Conservation (phyloP, 495 filamentous ascomycete species). For the Clavariopsis aquatica region DNA sequence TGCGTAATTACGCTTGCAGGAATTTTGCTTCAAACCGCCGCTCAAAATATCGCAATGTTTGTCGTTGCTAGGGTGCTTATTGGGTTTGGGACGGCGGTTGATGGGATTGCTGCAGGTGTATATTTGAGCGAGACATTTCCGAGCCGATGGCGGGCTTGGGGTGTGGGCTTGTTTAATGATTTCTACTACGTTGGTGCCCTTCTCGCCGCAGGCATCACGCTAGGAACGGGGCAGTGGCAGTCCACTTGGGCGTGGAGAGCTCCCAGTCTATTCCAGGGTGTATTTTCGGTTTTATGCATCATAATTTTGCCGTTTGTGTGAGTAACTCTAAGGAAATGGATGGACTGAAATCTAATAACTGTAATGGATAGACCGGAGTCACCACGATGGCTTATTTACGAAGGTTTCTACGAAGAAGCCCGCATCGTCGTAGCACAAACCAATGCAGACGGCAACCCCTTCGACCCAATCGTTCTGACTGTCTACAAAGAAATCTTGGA, state of each 20-base stretch:
- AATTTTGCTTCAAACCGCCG: slow-evolving; percentile 43
- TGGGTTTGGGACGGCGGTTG: slow-evolving; percentile 48
- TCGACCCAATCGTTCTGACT: slow-evolving; percentile 40
- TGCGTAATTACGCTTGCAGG: slow-evolving; percentile 48
- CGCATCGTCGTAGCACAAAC: slow-evolving; percentile 50
- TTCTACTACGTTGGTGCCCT: slow-evolving; percentile 55
- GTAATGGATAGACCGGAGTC: slow-evolving; percentile 51
- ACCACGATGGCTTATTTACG: slow-evolving; percentile 52
- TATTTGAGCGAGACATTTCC: slow-evolving; percentile 52
- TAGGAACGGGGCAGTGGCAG: slow-evolving; percentile 53
- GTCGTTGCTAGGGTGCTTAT: slow-evolving; percentile 45
- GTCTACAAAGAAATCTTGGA: slow-evolving; percentile 41
- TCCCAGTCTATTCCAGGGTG: slow-evolving; percentile 57
- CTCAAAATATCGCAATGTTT: slow-evolving; percentile 19
- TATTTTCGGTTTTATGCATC: slow-evolving; percentile 57
- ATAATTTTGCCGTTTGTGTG: slow-evolving; percentile 53
- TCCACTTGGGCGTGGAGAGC: slow-evolving; percentile 58
- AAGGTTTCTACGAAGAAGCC: slow-evolving; percentile 45
- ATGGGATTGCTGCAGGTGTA: slow-evolving; percentile 47
- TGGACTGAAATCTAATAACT: slow-evolving; percentile 27
- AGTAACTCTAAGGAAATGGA: slow-evolving; percentile 36
- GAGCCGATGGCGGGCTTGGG: slow-evolving; percentile 51
- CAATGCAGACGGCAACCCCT: slow-evolving; percentile 47
- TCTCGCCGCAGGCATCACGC: slow-evolving; percentile 55
- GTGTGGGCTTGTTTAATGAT: slow-evolving; percentile 52